These are phyloP conservation scores for Byssothecium circinans DNA, from an alignment of 2,329 filamentous ascomycete species.

Conservation along the genomic window DNA sequence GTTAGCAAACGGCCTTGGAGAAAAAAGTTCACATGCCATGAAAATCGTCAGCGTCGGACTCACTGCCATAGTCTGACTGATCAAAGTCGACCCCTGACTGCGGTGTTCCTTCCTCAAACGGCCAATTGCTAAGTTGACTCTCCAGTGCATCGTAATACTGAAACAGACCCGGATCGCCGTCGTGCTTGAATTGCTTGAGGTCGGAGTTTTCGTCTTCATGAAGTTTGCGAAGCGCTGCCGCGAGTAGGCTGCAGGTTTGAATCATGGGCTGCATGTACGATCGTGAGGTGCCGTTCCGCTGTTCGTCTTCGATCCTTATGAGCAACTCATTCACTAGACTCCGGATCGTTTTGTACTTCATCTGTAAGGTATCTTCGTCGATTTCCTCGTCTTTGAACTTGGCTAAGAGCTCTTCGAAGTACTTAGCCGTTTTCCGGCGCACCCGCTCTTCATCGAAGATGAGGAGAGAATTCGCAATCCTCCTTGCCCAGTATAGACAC, in stretches of 20 bases:
- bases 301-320: slow-evolving; percentile 27
- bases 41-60: slow-evolving; percentile 36
- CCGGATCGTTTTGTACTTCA: slow-evolving; percentile 27
- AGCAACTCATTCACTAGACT: slow-evolving; percentile 20
- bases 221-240: slow-evolving; percentile 23
- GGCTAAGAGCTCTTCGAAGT: slow-evolving; percentile 29
- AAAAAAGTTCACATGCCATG: slow-evolving; percentile 18
- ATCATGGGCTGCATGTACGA: slow-evolving; percentile 31
- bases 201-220: slow-evolving; percentile 22
- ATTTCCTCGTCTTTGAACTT: slow-evolving; percentile 16
- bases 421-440: slow-evolving; percentile 21
- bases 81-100: slow-evolving; percentile 37
- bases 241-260: slow-evolving; percentile 19
- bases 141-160: slow-evolving; percentile 29
- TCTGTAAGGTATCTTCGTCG: slow-evolving; percentile 14
- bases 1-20: background rate
- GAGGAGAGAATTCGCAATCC: slow-evolving; percentile 28
- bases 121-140: slow-evolving; percentile 25
- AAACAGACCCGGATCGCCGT: slow-evolving; percentile 28
- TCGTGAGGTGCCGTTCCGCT: slow-evolving; percentile 23
- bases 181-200: slow-evolving; percentile 20
- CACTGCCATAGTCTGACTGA: slow-evolving; percentile 42
- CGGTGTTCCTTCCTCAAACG: slow-evolving; percentile 31
- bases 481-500: slow-evolving; percentile 19
- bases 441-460: slow-evolving; percentile 33